These are phyloP conservation scores for Fusarium circinatum DNA, from an alignment of 2,329 filamentous ascomycete genomes.

Conservation along the genomic window DNA sequence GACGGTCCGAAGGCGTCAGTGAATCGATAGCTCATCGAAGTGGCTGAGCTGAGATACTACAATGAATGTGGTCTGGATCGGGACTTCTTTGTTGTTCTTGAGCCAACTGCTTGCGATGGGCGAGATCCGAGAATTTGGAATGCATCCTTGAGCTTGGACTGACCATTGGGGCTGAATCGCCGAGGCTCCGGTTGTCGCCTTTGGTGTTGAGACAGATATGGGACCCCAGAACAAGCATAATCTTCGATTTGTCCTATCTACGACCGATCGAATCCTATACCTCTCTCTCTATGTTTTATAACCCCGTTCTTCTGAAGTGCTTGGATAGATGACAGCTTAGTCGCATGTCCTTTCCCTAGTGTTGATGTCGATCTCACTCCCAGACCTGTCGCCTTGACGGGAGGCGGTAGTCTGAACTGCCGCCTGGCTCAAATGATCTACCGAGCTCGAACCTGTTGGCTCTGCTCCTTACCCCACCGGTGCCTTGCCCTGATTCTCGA, in stretches of 20 bases:
- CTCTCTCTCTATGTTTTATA: background rate
- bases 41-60: fast-evolving
- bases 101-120: background rate
- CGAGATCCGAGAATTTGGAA: fast-evolving
- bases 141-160: background rate
- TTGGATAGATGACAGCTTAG: fast-evolving
- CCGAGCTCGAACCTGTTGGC: background rate
- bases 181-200: fast-evolving
- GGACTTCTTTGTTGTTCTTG: background rate
- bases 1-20: background rate
- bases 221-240: fast-evolving
- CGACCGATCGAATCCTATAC: fast-evolving
- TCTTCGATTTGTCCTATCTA: fast-evolving
- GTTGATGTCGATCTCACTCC: background rate
- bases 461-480: fast-evolving
- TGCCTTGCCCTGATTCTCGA: background rate
- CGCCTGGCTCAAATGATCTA: no score
- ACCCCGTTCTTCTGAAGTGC: background rate
- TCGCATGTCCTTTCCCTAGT: fast-evolving
- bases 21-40: fast-evolving
- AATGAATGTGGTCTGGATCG: background rate
- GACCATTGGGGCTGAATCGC: background rate
- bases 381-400: background rate
- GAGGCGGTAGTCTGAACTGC: fast-evolving
- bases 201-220: background rate